A percentile compares a stretch with the other conserved stretches of the same genome.
Conservation (phyloP, 371 early-diverging fungal genomes). For the Saksenaea vasiformis region DNA sequence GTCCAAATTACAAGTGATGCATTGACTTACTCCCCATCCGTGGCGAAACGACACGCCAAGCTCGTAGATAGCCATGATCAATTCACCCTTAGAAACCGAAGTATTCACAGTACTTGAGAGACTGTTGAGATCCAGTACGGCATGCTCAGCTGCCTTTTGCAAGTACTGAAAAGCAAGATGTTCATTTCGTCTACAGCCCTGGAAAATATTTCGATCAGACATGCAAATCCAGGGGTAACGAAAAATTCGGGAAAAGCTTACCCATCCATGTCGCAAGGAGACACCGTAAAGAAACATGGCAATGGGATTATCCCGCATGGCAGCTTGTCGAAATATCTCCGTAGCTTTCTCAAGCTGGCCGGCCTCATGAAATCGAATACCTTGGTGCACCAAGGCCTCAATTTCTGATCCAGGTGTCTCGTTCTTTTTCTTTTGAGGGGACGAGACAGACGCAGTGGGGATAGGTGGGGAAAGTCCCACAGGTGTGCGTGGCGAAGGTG, state of each 20-base stretch:
- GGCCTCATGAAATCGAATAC: conserved; percentile 64
- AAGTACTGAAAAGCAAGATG: conserved; percentile 71
- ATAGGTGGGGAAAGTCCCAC: conserved; percentile 11
- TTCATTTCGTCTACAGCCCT: conserved; percentile 71
- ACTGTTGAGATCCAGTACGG: conserved; percentile 62
- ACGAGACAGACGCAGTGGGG: not conserved
- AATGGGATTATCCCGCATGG: conserved; percentile 58
- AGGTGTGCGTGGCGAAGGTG: conserved; percentile 25
- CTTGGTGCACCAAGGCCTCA: conserved; percentile 28
- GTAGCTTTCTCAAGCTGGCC: conserved; percentile 68
- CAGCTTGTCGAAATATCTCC: conserved; percentile 69
- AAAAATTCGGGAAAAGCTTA: conserved; percentile 5
- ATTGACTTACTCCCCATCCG: conserved; percentile 83
- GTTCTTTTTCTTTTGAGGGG: conserved; percentile 4
- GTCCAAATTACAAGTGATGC: not conserved
- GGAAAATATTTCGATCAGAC: not conserved
- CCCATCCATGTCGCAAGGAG: conserved; percentile 79
- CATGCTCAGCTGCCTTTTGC: conserved; percentile 81
- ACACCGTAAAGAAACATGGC: conserved; percentile 80
- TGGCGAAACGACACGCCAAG: conserved; percentile 80
- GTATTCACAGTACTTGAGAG: conserved; percentile 29
- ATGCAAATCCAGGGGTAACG: not conserved
- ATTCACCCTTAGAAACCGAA: conserved; percentile 37
- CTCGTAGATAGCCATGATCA: conserved; percentile 85
- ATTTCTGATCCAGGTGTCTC: conserved; percentile 10